Evolutionary conservation across 1,284 basidiomycete genomes (phyloP), one percentile per base, ranked within the genome.

Genomic region (Pascua guehoae): DNA sequence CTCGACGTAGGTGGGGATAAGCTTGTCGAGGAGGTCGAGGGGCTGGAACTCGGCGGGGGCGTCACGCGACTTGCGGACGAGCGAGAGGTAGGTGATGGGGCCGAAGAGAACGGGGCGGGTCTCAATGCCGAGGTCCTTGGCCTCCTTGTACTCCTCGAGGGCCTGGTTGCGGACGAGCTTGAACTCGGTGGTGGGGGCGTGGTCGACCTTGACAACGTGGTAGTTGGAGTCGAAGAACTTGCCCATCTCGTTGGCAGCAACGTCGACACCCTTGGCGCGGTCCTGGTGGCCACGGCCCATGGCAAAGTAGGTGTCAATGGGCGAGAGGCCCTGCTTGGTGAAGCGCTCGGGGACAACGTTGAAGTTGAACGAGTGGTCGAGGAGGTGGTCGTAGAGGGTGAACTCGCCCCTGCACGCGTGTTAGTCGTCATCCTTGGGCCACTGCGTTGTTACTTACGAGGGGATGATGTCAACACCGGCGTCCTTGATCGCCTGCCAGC

Each of bases 151-250:
- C 79, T 97, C 92, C 71, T 89, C 88, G 63, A 98, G 84, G 59
- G 89, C 86, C 83, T 96, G 96, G 88, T 96, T 96, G 81, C 87
- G 87, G 81, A 88, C 85, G 76, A 98, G 83, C 81, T 93, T 92
- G 87, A 98, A 98, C 67, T 94, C 86, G 59, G 89, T 91, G 71
- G 84, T 82, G 61, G 93, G 88, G 18, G 90, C 89, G 79, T 98
- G 86, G 82, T 98, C 96, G 61, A 94, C 95, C 64, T 98, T 95
- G 79, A 98, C 92, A 75, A 89, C 95, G 83, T 98, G 96, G 84
- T 98, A 98, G 86, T 98, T 99, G 57, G 94, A 97, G 82, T 98
- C 95, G 79, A 98, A 98, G 92, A 93, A 97, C 81, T 96, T 97
- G 86, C 96, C 96, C 95, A 98, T 98, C 83, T 98, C 95, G 68